A percentile compares a stretch with the other conserved stretches of the same genome.
Conservation (phyloP, 768 basidiomycete species). For the Russula lepida region DNA sequence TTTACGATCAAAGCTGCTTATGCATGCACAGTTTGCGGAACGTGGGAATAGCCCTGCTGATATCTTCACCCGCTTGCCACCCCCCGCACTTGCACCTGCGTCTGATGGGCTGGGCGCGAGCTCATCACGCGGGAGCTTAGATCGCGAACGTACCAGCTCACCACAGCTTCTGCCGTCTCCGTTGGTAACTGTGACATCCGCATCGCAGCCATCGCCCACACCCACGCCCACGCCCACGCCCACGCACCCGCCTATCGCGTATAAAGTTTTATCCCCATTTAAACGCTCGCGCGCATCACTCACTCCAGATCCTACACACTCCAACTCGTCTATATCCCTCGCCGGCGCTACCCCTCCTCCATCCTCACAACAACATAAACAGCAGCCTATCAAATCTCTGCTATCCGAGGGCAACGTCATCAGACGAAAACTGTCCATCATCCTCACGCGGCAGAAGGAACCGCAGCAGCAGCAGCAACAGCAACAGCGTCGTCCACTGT, state of each 20-base stretch:
- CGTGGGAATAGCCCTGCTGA: constrained; percentile 50
- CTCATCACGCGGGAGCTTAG: constrained; percentile 17
- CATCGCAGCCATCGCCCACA: neutral
- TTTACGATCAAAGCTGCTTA: constrained; percentile 68
- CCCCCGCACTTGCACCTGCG: constrained; percentile 6
- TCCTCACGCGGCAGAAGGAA: constrained; percentile 28
- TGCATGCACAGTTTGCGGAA: constrained; percentile 73
- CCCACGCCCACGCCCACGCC: neutral
- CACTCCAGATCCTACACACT: constrained; percentile 16
- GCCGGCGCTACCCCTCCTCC: neutral
- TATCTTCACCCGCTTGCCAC: constrained; percentile 47
- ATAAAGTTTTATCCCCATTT: constrained; percentile 26
- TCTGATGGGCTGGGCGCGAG: constrained; percentile 12
- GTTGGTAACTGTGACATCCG: too few relatives aligned
- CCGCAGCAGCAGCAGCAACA: constrained; percentile 30
- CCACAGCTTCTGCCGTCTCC: neutral
- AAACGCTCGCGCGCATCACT: constrained; percentile 16
- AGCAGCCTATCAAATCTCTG: neutral
- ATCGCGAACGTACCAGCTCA: constrained; percentile 8
- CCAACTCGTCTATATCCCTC: constrained; percentile 19
- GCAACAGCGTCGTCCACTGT: constrained; percentile 42
- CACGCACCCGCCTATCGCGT: constrained; percentile 20
- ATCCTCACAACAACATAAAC: neutral
- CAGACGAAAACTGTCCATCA: constrained; percentile 30
- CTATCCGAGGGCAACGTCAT: constrained; percentile 13